These are phyloP conservation scores for Spatholobus suberectus DNA, from an alignment of 306 rosid genomes.

Conservation along the genomic window DNA sequence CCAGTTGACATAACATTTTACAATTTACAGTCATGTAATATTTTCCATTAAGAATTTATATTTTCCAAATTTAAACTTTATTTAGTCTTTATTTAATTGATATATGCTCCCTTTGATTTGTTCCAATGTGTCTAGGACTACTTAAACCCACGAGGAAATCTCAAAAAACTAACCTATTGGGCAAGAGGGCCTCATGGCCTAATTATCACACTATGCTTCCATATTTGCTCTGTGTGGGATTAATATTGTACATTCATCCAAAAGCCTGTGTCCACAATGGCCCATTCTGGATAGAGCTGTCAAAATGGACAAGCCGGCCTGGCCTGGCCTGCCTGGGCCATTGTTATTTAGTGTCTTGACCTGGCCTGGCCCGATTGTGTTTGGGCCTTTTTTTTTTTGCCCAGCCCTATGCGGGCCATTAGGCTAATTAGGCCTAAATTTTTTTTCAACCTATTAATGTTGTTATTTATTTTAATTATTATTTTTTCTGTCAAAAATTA, in stretches of 20 bases:
- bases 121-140: neutral
- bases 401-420: too few relatives aligned
- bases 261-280: neutral
- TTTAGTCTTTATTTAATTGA: constrained; percentile 27
- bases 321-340: too few relatives aligned
- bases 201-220: constrained; percentile 12
- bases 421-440: too few relatives aligned
- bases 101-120: constrained; percentile 1
- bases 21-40: neutral
- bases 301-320: too few relatives aligned
- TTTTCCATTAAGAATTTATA: neutral
- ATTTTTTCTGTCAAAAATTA: too few relatives aligned
- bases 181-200: neutral
- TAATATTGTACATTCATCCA: neutral
- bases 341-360: too few relatives aligned
- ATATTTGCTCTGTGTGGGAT: neutral
- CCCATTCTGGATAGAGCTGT: too few relatives aligned
- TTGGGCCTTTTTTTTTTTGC: too few relatives aligned
- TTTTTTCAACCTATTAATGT: too few relatives aligned
- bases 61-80: constrained; percentile 18
- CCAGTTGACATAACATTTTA: constrained; percentile 1
- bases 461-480: too few relatives aligned
- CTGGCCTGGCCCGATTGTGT: too few relatives aligned
- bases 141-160: constrained; percentile 12
- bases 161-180: neutral